Evolutionary conservation across 805 yeast species (phyloP), one percentile per base, ranked within the genome.

Genomic region (Starmerella sp.): DNA sequence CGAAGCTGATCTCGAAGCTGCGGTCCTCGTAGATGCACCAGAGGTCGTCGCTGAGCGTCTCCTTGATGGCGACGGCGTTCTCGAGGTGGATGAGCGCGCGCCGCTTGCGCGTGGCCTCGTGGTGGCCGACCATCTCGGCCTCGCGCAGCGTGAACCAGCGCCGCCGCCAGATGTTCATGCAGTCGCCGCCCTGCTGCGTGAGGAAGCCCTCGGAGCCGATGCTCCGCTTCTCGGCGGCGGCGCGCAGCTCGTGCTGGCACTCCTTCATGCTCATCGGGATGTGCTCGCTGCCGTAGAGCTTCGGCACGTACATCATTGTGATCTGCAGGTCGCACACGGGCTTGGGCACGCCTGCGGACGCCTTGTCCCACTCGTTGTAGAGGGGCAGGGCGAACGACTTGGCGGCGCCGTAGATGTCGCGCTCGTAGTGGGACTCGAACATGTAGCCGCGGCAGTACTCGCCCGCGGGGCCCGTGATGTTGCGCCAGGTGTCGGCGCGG

Each of bases 131-230:
- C 60, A 90, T 71, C 38, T 82, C 80, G 14, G 81, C 76, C 0
- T 91, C 95, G 38, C 75, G 69, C 15, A 91, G 72, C 60, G 78
- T 83, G 72, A 84, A 90, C 70, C 71, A 88, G 56, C 97, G 74
- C 58, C 86, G 79, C 60, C 87, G 79, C 84, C 90, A 81, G 36
- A 76, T 73, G n/a, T 76, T 79, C 5, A 52, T 54, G 63, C 95
- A 79, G 71, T 90, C 97, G 5, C 97, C 97, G 29, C 97, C 97
- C 64, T 86, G 90, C 70, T 90, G 97, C 61, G 82, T 81, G 70
- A 90, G 71, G 65, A 75, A 85, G 0, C 97, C 97, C 66, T 86
- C 58, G 82, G 64, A 43, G 11, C 53, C 50, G 8, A 64, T 64
- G 22, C 72, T 53, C 30, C 54, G 57, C 72, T 71, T 70, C 37